Percentiles rank a stretch among this genome's conserved stretches.
phyloP scores from a whole-genome alignment of 495 filamentous ascomycete genomes.

The Talaromyces nanjingensis region DNA sequence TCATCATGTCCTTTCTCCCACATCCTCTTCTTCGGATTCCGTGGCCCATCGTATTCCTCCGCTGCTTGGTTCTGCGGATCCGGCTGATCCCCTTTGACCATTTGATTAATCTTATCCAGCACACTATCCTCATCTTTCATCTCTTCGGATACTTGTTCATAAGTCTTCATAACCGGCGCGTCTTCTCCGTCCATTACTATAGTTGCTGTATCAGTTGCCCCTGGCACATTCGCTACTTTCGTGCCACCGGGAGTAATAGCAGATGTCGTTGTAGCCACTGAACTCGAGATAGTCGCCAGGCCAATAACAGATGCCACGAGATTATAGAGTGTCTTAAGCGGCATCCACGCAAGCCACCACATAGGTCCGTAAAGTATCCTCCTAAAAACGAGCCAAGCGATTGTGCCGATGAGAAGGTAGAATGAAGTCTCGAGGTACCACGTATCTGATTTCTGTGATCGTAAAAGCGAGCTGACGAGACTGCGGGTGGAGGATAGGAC shows the following conservation, averaged over 20 bases:
- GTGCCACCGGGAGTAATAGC: neutral
- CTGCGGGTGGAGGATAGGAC: slow-evolving; percentile 65
- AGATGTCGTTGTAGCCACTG: slow-evolving; percentile 24
- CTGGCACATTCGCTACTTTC: neutral
- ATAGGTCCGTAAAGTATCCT: slow-evolving; percentile 80
- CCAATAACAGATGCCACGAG: slow-evolving; percentile 38
- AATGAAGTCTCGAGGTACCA: slow-evolving; percentile 93
- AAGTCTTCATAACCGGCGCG: slow-evolving; percentile 15
- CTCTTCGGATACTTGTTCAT: slow-evolving; percentile 19
- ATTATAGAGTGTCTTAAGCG: slow-evolving; percentile 55
- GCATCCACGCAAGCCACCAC: slow-evolving; percentile 82
- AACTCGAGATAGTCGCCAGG: slow-evolving; percentile 27
- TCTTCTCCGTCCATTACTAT: neutral
- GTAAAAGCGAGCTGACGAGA: slow-evolving; percentile 71
- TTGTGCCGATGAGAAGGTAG: slow-evolving; percentile 67
- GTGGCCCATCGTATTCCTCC: slow-evolving; percentile 37
- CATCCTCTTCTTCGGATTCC: slow-evolving; percentile 80
- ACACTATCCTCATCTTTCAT: slow-evolving; percentile 29
- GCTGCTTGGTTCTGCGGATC: slow-evolving; percentile 26
- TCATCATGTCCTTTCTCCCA: slow-evolving; percentile 66
- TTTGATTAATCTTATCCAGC: slow-evolving; percentile 48
- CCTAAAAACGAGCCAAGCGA: slow-evolving; percentile 79
- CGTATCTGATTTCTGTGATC: slow-evolving; percentile 86
- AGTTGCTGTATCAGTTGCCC: neutral
- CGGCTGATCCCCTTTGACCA: slow-evolving; percentile 41